Conservation (phyloP, 441 rosid genomes). For the Cnidoscolus chayamansa region DNA sequence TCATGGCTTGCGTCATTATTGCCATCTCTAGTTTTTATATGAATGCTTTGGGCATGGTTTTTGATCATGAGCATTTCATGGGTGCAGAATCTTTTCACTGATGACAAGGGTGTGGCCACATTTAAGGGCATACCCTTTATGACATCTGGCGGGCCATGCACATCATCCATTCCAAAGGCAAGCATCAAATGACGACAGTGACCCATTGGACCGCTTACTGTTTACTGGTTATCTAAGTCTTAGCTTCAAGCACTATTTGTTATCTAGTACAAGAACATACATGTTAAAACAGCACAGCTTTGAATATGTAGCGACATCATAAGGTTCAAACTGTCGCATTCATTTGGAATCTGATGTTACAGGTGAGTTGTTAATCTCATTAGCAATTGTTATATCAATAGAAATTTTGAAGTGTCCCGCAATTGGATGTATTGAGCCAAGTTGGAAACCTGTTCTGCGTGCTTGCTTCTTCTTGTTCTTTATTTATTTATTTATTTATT, state of each 20-base stretch:
- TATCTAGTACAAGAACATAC: background rate
- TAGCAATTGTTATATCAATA: background rate
- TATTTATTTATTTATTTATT: too few relatives aligned
- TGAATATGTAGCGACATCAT: background rate
- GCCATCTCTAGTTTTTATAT: constrained; percentile 2
- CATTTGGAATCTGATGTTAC: background rate
- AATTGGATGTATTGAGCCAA: background rate
- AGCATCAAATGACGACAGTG: constrained; percentile 52
- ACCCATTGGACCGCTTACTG: background rate
- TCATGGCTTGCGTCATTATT: constrained; percentile 3
- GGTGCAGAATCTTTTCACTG: constrained; percentile 79
- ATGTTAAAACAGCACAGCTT: background rate
- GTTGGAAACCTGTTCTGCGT: background rate
- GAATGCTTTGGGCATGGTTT: background rate
- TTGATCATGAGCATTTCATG: constrained; percentile 22
- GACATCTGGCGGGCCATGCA: constrained; percentile 85
- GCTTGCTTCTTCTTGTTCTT: too few relatives aligned
- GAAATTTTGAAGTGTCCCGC: background rate
- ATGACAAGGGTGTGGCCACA: constrained; percentile 87
- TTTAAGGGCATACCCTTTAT: constrained; percentile 86
- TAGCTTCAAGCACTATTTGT: background rate
- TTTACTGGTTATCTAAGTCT: constrained; percentile 6
- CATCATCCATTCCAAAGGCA: constrained; percentile 69
- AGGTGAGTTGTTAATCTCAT: background rate
- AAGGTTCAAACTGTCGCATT: background rate